These are phyloP conservation scores for Naumovozyma baii DNA, from an alignment of 805 yeast genomes.

Conservation along the genomic window DNA sequence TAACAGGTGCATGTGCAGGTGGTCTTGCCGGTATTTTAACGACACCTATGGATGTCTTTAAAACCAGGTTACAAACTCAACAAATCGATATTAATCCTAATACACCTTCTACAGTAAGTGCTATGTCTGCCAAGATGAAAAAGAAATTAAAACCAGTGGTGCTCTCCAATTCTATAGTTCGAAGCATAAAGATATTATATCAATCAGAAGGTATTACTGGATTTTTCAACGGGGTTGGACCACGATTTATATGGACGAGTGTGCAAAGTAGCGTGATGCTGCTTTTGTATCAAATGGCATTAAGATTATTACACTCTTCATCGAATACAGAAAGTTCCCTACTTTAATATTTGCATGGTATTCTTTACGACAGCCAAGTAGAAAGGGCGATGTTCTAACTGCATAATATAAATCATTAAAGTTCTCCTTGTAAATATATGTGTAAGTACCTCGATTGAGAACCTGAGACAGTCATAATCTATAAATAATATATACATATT, in stretches of 20 bases:
- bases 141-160: conserved; percentile 14
- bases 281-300: conserved; percentile 68
- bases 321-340: too few relatives aligned
- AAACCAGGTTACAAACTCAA: conserved; percentile 89
- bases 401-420: background rate
- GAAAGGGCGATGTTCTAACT: too few relatives aligned
- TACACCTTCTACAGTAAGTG: background rate
- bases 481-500: too few relatives aligned
- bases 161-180: conserved; percentile 36
- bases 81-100: conserved; percentile 26
- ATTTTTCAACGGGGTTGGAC: conserved; percentile 90
- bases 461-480: too few relatives aligned
- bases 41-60: conserved; percentile 86
- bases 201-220: conserved; percentile 68
- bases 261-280: conserved; percentile 92
- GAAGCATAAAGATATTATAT: conserved; percentile 49
- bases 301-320: conserved; percentile 33
- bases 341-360: too few relatives aligned
- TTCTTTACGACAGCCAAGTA: too few relatives aligned
- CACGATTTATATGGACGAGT: conserved; percentile 93
- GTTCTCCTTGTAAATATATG: background rate
- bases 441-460: too few relatives aligned
- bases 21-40: conserved; percentile 84
- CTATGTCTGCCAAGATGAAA: conserved; percentile 4
- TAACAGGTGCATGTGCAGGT: conserved; percentile 94